Percentiles rank a stretch among this genome's conserved stretches.
phyloP scores from a whole-genome alignment of 345 rosid species.

The Sonneratia alba region DNA sequence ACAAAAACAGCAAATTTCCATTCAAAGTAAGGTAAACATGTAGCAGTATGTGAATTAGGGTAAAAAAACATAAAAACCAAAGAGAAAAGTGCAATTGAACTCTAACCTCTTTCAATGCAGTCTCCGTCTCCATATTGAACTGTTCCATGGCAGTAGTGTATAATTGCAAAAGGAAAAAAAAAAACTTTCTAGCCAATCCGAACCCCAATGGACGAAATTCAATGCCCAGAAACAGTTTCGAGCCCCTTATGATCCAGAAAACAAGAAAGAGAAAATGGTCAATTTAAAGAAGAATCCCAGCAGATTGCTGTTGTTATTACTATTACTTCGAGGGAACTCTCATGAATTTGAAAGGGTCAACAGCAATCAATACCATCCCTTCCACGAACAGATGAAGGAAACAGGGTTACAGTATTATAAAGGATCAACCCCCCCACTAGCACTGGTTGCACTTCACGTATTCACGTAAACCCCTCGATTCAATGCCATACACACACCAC shows the following conservation, averaged over 20 bases:
- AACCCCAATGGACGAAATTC: constrained; percentile 1
- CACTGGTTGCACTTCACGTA: neutral
- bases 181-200: neutral
- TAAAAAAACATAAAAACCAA: neutral
- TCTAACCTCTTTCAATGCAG: constrained; percentile 53
- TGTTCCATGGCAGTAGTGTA: neutral
- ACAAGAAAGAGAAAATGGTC: neutral
- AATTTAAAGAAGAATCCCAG: neutral
- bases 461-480: neutral
- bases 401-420: no score
- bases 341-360: no score
- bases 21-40: neutral
- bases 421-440: no score
- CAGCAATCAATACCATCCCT: no score
- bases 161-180: neutral
- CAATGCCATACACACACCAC: neutral
- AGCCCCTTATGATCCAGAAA: neutral
- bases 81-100: constrained; percentile 11
- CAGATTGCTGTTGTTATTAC: neutral
- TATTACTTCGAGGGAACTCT: no score
- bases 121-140: constrained; percentile 29
- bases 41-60: neutral
- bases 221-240: constrained; percentile 3
- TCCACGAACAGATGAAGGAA: no score
- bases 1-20: neutral